Evolutionary conservation across 2,329 filamentous ascomycete genomes (phyloP), one percentile per base, ranked within the genome.

Genomic region (Aspergillus sp.): DNA sequence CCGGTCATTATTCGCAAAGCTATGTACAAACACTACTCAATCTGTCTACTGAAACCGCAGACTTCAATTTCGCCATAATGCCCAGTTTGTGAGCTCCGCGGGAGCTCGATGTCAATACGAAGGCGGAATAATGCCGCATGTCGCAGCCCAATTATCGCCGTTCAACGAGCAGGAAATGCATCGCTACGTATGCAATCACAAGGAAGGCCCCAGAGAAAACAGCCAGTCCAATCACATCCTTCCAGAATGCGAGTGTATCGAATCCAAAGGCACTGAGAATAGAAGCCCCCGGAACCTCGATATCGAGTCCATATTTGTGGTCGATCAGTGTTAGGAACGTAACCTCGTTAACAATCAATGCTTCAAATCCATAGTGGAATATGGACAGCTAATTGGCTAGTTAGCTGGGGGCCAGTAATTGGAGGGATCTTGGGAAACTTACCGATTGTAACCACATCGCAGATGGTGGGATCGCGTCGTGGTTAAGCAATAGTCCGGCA

Each of bases 321-420:
- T 99, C 95, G 42, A 96, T 86, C 24, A 99, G 83, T 0, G 90
- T 93, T 44, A 99, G 81, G 68, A 91, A 91, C 24, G 91, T 87
- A 47, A 97, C 96, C 78, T 99, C 95, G 70, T 98, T 99, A 66
- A 99, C 95, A 62, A 98, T 96, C 13, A 99, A 83, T 2, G 91
- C 90, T 80, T 99, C 95, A 67, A 98, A 98, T 5, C 89, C 93
- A 71, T 96, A 99, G 73, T 99, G 95, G 83, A 99, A 99, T 62
- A 99, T 99, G 2, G 93, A 97, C 8, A 99, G 79, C 77, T 89
- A 65, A 53, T 11, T 54, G 34, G 56, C 75, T 66, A 70, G 58
- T 57, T 45, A 64, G 30, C 15, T 58, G 34, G 30, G 52, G 7
- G 42, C n/a, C 3, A 9, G 3, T 6, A 12, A 8, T 20, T 19